Percentiles rank a stretch among this genome's conserved stretches.
phyloP scores from a whole-genome alignment of 768 basidiomycete species.

The Amanita polypyramis region DNA sequence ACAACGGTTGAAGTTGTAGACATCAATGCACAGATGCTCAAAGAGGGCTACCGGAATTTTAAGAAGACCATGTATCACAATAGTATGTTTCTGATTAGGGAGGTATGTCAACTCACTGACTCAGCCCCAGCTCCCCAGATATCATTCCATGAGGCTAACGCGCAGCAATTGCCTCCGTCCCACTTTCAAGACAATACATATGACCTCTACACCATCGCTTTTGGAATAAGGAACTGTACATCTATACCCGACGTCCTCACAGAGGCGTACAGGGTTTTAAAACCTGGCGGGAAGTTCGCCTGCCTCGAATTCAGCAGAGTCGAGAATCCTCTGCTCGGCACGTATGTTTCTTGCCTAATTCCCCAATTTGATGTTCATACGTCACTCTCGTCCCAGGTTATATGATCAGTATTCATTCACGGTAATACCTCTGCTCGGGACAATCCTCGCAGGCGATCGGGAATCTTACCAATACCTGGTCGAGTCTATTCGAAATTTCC shows the following conservation, averaged over 20 bases:
- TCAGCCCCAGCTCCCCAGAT: slow-evolving; percentile 70
- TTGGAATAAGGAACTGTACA: slow-evolving; percentile 96
- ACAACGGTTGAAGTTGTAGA: slow-evolving; percentile 85
- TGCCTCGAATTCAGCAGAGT: slow-evolving; percentile 96
- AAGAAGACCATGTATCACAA: slow-evolving; percentile 98
- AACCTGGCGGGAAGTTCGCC: slow-evolving; percentile 91
- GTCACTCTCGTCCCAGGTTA: slow-evolving; percentile 34
- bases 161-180: slow-evolving; percentile 60
- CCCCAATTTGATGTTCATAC: slow-evolving; percentile 3
- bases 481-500: slow-evolving; percentile 93
- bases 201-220: slow-evolving; percentile 97
- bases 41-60: slow-evolving; percentile 82
- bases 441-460: slow-evolving; percentile 90
- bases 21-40: slow-evolving; percentile 92
- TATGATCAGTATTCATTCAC: slow-evolving; percentile 97
- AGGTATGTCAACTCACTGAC: slow-evolving; percentile 5
- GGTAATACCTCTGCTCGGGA: slow-evolving; percentile 91
- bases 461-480: slow-evolving; percentile 96
- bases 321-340: slow-evolving; percentile 72
- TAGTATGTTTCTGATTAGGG: slow-evolving; percentile 41
- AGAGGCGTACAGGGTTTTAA: slow-evolving; percentile 89
- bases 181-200: slow-evolving; percentile 76
- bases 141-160: slow-evolving; percentile 88
- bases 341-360: slow-evolving; percentile 41
- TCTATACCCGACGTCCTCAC: slow-evolving; percentile 78